Evolutionary conservation across 345 rosid genomes (phyloP), one percentile per base, ranked within the genome.

Genomic region (Geranium brycei): DNA sequence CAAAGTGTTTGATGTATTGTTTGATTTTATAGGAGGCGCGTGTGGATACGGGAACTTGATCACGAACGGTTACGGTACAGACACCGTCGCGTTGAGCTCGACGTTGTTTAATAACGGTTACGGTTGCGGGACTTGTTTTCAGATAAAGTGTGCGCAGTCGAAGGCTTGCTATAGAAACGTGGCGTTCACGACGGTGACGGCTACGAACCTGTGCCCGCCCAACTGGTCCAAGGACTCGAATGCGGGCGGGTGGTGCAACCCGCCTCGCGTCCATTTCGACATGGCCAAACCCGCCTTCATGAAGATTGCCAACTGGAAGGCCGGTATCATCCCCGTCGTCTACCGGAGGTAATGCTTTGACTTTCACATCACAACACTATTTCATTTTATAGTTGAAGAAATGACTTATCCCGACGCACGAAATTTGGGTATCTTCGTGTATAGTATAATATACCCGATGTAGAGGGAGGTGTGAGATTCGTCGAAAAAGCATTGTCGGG

Each of bases 191-290:
- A 82, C 85, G 0, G 82, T 91, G 59, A 88, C 95, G 6, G 89
- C 89, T 0, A 87, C 95, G 57, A 87, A 87, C 63, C 68, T 85
- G 19, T 83, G 89, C 78, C 95, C 95, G 5, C 95, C 95, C 4
- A 85, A 83, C 51, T 88, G 77, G 80, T 70, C 75, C 0, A 31
- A 82, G 69, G 72, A 74, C 70, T 80, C 89, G 14, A 78, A 85
- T 66, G 72, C 71, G 28, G 91, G 91, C 14, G 91, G 95, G 31
- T 88, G 95, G 91, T 88, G 95, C 78, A 83, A 85, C 73, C 91
- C 95, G 17, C 91, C 95, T 55, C 79, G 85, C 1, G 73, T 58
- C 64, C 95, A 88, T 67, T 83, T 88, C 19, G 89, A 88, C 81
- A 72, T 87, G 81, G 64, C 91, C 69, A 88, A 82, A 73, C 95